Evolutionary conservation across 768 basidiomycete genomes (phyloP), one percentile per base, ranked within the genome.

Genomic region (Calocybe indica): DNA sequence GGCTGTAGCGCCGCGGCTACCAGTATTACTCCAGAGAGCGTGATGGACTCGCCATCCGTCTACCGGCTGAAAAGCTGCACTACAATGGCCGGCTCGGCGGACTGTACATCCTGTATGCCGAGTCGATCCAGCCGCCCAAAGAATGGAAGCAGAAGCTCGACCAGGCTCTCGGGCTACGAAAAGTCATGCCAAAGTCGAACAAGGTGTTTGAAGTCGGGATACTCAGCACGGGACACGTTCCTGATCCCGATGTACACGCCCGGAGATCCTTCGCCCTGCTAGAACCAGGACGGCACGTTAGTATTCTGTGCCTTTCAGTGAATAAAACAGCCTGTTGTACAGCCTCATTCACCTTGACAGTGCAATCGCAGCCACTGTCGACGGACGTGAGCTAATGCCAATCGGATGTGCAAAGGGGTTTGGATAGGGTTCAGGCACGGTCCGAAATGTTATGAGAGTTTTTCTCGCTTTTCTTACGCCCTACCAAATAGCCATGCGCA

Each of bases 401-500:
- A 84, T 97, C 55, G 95, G 94, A 6, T 96, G 93, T 63, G 85
- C 88, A 0, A 92, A 96, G 59, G 96, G 96, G 92, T 98, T 5
- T 99, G 93, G 91, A 96, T 98, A 58, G 95, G 95, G 0, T 88
- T 93, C 68, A 80, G 91, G 35, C 88, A 91, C 53, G 88, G 95
- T 63, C 85, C 93, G 2, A 72, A 78, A 61, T 93, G 91, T 92
- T 63, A 29, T 14, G 5, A 39, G 35, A 14, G 43, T 37, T 51
- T 1, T 30, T 48, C 51, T 45, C 32, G 22, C 4, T 22, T 22
- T 22, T 22, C 22, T 22, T 22, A 33, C 6, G 22, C 5, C 34
- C 14, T 45, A 39, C 14, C 43, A n/a, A 31, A 28, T 50, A 94
- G 91, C 92, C 2, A 82, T 97, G 74, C 85, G 92, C 31, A 90